Percentiles rank a stretch among this genome's conserved stretches.
Conservation (phyloP, 208 protist genomes). For the Crithidia brevicula region DNA sequence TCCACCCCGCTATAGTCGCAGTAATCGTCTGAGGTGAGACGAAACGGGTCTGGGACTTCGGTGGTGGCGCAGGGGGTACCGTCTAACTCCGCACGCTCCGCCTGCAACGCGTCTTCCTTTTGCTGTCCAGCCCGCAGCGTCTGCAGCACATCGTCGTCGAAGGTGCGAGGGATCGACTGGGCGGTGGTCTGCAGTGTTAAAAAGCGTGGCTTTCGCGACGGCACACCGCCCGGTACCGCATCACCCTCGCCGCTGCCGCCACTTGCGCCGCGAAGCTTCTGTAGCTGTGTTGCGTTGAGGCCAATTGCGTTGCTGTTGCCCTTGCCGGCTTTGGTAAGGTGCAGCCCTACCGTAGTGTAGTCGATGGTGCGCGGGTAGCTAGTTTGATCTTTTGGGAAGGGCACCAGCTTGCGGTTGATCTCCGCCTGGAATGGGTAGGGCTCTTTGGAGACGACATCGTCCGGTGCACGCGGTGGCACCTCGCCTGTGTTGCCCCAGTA, state of each 20-base stretch:
- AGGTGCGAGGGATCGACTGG: conserved; percentile 63
- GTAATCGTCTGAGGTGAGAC: conserved; percentile 89
- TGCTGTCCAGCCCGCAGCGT: conserved; percentile 54
- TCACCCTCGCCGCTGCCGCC: conserved; percentile 5
- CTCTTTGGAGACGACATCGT: conserved; percentile 64
- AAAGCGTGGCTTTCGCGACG: conserved; percentile 61
- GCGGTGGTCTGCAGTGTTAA: conserved; percentile 65
- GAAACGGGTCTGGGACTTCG: conserved; percentile 58
- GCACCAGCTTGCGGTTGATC: conserved; percentile 87
- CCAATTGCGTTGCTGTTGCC: conserved; percentile 38
- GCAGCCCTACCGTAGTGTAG: conserved; percentile 69
- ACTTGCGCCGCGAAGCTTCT: conserved; percentile 32
- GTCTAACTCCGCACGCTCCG: conserved; percentile 50
- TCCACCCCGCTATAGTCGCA: conserved; percentile 83
- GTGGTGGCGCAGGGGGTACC: conserved; percentile 45
- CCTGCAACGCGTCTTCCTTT: conserved; percentile 42
- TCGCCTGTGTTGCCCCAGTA: conserved; percentile 85
- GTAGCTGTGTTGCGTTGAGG: conserved; percentile 72
- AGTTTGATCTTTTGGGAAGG: conserved; percentile 75
- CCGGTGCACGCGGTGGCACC: conserved; percentile 72
- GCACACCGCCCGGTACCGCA: not conserved
- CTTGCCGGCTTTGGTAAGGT: conserved; percentile 53
- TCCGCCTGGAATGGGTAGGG: conserved; percentile 78
- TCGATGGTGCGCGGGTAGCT: conserved; percentile 78
- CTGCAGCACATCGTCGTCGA: conserved; percentile 68